Percentiles rank a stretch among this genome's conserved stretches.
These are phyloP conservation scores for Penicillium sp. DNA, from an alignment of 2,329 filamentous ascomycete genomes.

Conservation along the genomic window DNA sequence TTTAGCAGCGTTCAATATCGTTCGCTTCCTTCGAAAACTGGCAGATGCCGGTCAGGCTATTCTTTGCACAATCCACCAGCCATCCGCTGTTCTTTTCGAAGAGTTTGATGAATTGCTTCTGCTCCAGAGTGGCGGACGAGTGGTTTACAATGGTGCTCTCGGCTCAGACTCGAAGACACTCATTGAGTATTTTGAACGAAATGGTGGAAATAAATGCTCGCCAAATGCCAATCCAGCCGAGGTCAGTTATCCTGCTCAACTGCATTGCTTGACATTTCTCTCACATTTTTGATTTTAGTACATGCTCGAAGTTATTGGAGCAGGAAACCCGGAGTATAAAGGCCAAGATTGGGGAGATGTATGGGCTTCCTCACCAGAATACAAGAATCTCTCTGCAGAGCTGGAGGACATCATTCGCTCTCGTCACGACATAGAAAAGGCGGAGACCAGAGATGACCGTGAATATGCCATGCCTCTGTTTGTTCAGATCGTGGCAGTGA, in stretches of 20 bases:
- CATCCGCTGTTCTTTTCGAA: constrained; percentile 81
- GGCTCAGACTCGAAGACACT: constrained; percentile 71
- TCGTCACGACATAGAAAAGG: constrained; percentile 42
- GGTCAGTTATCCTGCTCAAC: constrained; percentile 20
- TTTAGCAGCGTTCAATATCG: constrained; percentile 66
- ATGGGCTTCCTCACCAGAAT: constrained; percentile 58
- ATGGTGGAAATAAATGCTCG: constrained; percentile 62
- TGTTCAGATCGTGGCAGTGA: constrained; percentile 56
- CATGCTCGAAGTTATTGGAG: constrained; percentile 75
- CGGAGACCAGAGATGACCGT: constrained; percentile 51
- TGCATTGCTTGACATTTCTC: neutral
- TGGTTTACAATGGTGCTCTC: constrained; percentile 84
- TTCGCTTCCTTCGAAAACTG: constrained; percentile 62
- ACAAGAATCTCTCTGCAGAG: constrained; percentile 48
- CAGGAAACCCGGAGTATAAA: constrained; percentile 61
- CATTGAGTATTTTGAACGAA: constrained; percentile 67
- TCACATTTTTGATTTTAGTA: constrained; percentile 54
- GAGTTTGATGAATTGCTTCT: constrained; percentile 83
- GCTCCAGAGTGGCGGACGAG: constrained; percentile 73
- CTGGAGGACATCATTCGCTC: constrained; percentile 54
- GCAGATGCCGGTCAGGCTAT: constrained; percentile 81
- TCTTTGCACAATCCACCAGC: constrained; percentile 88
- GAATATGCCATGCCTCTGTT: constrained; percentile 64
- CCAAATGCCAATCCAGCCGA: constrained; percentile 70
- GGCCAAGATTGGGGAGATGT: constrained; percentile 64